Base-by-base conservation (phyloP, 2,329 filamentous ascomycete species). In the Fusarium napiforme region DNA sequence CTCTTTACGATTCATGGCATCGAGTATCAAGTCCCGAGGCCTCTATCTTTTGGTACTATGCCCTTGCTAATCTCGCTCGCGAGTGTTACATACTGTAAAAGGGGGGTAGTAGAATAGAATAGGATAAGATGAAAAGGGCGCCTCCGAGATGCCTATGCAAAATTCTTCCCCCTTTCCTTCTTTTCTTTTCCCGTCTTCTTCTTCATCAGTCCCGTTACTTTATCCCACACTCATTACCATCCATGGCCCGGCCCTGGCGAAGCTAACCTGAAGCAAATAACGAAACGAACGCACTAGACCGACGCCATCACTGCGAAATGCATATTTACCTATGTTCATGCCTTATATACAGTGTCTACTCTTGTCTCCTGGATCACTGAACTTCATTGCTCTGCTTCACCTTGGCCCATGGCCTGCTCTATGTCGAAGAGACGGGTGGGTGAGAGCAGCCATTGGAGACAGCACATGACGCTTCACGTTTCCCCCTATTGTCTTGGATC, bases 1-100 rank as follows among this genome's bases (percentile, higher is more conserved):
- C 50, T 69, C 64, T 53, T 61, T 60, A 46, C 69, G 55, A 57
- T 63, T 47, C 45, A 61, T 68, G 70, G 60, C 69, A 78, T 76
- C 57, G 68, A 68, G 71, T 49, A 78, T 75, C 56, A 71, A 68
- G 70, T 57, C 56, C 66, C 46, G 26, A 53, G 26, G 36, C 34
- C 47, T 71, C 60, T 69, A 64, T 69, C 59, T 73, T 72, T 74
- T 73, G 58, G 68, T 67, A 75, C 32, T 76, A 79, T 78, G 74
- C 79, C 76, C 70, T 73, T 73, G 74, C 77, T 79, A 74, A 79
- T 76, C 73, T 78, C 74, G 74, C 75, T 78, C 60, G 67, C 71
- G 72, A 78, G 74, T 68, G 74, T 69, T 76, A 78, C 68, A 79
- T 80, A 72, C 71, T 73, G 62, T 61, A 75, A 64, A 56, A 34